Conservation (phyloP, 345 rosid species). For the Fremontodendron californicum region DNA sequence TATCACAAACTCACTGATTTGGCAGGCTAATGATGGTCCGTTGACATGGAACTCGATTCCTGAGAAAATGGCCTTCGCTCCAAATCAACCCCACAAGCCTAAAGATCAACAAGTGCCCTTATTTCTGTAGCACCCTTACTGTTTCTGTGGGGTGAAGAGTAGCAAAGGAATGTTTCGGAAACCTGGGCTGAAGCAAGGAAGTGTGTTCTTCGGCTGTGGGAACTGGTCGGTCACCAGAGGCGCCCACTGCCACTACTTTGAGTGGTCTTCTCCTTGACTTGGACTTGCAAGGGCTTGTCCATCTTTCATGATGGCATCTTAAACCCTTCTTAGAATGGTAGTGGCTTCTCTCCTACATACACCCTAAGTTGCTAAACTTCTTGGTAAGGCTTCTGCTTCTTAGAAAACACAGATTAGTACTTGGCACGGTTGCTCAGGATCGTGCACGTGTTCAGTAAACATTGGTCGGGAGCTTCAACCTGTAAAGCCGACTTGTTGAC, state of each 20-base stretch:
- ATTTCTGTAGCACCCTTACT: constrained; percentile 31
- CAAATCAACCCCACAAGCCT: constrained; percentile 19
- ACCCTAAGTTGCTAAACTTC: constrained; percentile 6
- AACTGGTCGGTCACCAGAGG: constrained; percentile 46
- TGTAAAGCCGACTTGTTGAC: constrained; percentile 30
- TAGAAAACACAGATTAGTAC: not conserved
- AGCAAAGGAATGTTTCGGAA: constrained; percentile 40
- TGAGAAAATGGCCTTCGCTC: constrained; percentile 16
- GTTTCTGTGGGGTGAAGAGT: constrained; percentile 49
- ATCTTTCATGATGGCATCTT: not conserved
- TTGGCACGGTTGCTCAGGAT: not conserved
- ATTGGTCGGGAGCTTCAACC: constrained; percentile 6
- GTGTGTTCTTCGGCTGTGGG: constrained; percentile 49
- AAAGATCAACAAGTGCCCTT: constrained; percentile 25
- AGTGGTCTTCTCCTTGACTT: constrained; percentile 37
- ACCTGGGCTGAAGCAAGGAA: constrained; percentile 46
- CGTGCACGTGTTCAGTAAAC: not conserved
- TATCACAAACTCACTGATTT: constrained; percentile 43
- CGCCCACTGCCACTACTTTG: constrained; percentile 39
- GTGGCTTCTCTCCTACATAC: constrained; percentile 16
- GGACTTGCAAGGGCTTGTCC: not conserved
- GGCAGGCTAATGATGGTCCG: constrained; percentile 25
- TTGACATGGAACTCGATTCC: constrained; percentile 22
- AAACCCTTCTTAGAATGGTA: constrained; percentile 11
- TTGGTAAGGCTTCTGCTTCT: constrained; percentile 16